Percentiles rank a stretch among this genome's conserved stretches.
These are phyloP conservation scores for Panus rudis DNA, from an alignment of 768 basidiomycete genomes.

Conservation along the genomic window DNA sequence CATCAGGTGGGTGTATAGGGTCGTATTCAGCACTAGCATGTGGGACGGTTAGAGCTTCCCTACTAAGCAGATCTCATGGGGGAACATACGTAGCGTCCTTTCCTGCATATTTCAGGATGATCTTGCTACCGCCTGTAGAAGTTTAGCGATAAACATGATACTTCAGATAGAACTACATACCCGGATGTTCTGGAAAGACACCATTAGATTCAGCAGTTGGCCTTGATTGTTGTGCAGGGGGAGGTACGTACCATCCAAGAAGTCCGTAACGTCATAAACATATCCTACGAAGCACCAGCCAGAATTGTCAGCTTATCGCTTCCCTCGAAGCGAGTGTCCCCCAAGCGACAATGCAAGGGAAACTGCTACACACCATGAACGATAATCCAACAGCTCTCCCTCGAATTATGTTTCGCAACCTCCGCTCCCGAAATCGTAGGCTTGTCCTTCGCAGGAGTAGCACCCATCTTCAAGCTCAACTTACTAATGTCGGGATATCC, in stretches of 20 bases:
- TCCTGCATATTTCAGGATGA: slow-evolving; percentile 51
- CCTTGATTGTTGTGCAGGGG: neutral
- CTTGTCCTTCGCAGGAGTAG: no score
- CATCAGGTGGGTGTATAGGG: slow-evolving; percentile 83
- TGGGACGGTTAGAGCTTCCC: neutral
- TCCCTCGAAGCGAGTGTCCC: no score
- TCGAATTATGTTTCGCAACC: slow-evolving; percentile 47
- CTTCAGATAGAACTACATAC: slow-evolving; percentile 1
- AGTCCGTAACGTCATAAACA: slow-evolving; percentile 40
- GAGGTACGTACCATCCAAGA: slow-evolving; percentile 26
- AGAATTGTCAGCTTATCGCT: no score
- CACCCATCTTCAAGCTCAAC: no score
- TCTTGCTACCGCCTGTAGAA: slow-evolving; percentile 21
- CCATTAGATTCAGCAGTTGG: neutral
- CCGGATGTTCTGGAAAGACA: slow-evolving; percentile 12
- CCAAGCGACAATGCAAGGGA: no score
- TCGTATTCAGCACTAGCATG: slow-evolving; percentile 54
- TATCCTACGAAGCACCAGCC: slow-evolving; percentile 20
- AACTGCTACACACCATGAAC: slow-evolving; percentile 50
- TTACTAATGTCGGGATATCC: no score
- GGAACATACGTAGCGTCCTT: slow-evolving; percentile 37
- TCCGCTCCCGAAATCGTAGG: slow-evolving; percentile 28
- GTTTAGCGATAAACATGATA: neutral
- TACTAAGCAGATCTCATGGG: neutral
- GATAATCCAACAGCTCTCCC: slow-evolving; percentile 76